These are phyloP conservation scores for Aphelidium insulamus DNA, from an alignment of 371 early-diverging fungal species.

Conservation along the genomic window DNA sequence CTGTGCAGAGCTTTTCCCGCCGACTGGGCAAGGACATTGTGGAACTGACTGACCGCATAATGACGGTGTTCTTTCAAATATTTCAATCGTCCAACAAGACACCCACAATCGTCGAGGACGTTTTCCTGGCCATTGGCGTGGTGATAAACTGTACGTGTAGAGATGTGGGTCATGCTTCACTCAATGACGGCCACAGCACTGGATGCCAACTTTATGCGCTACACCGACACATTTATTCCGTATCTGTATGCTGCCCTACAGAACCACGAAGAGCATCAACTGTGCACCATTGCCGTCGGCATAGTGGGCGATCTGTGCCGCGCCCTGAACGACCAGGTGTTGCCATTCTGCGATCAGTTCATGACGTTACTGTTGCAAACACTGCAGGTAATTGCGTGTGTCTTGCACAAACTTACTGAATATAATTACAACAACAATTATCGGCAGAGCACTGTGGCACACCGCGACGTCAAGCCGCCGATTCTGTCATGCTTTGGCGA, in stretches of 20 bases:
- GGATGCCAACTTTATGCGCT: conserved; percentile 59
- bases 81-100: conserved; percentile 37
- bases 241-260: conserved; percentile 54
- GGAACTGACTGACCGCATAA: conserved; percentile 57
- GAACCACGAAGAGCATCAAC: conserved; percentile 68
- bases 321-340: conserved; percentile 41
- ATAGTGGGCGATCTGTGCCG: conserved; percentile 86
- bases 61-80: conserved; percentile 53
- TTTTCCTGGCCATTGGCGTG: conserved; percentile 69
- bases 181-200: conserved; percentile 19
- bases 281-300: conserved; percentile 78
- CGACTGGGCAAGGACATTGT: conserved; percentile 39
- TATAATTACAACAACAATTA: not conserved
- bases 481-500: conserved; percentile 93
- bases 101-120: conserved; percentile 78
- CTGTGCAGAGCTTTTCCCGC: conserved; percentile 55
- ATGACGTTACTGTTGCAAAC: conserved; percentile 63
- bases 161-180: not conserved
- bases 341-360: conserved; percentile 50
- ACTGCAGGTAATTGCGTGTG: conserved; percentile 22
- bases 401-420: not conserved
- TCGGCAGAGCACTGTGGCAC: conserved; percentile 32
- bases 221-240: conserved; percentile 63
- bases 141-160: conserved; percentile 28
- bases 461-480: conserved; percentile 70